Conservation (phyloP, 768 basidiomycete genomes). For the Leccinum sublutescens region DNA sequence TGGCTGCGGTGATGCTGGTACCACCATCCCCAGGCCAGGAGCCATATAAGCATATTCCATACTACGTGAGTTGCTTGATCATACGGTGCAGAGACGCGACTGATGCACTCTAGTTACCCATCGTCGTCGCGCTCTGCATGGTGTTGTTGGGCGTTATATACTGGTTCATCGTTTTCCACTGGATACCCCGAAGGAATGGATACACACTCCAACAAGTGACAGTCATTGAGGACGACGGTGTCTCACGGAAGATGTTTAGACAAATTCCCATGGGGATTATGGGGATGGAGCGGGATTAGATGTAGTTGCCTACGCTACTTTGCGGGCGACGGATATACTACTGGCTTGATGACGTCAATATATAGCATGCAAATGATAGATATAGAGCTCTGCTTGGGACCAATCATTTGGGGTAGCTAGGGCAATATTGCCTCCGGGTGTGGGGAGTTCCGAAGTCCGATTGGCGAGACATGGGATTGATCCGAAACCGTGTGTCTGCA, state of each 20-base stretch:
- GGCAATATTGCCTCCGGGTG: no score
- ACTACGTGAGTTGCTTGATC: constrained; percentile 51
- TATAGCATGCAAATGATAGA: neutral
- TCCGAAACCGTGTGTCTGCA: constrained; percentile 8
- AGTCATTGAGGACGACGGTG: constrained; percentile 54
- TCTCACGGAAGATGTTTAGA: constrained; percentile 52
- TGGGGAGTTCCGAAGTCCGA: constrained; percentile 11
- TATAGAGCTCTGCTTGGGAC: neutral
- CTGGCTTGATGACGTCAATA: neutral
- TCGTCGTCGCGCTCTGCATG: constrained; percentile 44
- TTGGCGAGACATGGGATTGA: neutral
- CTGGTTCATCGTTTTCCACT: constrained; percentile 54
- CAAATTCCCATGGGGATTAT: constrained; percentile 29
- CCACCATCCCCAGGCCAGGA: constrained; percentile 53
- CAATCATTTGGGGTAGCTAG: neutral
- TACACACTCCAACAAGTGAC: constrained; percentile 50
- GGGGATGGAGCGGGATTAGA: constrained; percentile 4
- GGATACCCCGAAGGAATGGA: constrained; percentile 47
- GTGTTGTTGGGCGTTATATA: constrained; percentile 51
- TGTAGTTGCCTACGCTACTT: neutral
- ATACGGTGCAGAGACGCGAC: neutral
- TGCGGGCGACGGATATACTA: neutral
- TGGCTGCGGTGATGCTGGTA: constrained; percentile 59
- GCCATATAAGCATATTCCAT: constrained; percentile 60
- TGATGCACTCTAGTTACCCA: constrained; percentile 43